These are phyloP conservation scores for Arachis hypogaea DNA, from an alignment of 306 rosid genomes.

Conservation along the genomic window DNA sequence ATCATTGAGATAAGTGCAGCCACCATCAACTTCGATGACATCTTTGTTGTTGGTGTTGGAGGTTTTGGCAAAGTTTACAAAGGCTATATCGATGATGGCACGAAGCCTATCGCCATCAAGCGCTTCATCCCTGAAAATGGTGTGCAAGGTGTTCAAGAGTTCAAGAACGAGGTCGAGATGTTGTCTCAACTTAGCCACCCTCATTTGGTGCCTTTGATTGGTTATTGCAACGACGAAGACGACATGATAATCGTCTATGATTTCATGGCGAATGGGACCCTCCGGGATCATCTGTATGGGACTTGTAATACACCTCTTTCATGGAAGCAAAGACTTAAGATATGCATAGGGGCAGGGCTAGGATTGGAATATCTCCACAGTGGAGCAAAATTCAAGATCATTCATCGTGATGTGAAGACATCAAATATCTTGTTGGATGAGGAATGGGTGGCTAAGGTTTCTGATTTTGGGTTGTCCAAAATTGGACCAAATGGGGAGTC, in stretches of 20 bases:
- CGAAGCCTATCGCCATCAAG: constrained; percentile 22
- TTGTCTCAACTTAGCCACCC: constrained; percentile 29
- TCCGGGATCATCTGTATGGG: constrained; percentile 40
- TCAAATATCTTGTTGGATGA: constrained; percentile 49
- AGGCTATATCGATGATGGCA: constrained; percentile 28
- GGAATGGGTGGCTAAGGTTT: constrained; percentile 52
- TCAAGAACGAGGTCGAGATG: constrained; percentile 34
- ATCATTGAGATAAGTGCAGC: constrained; percentile 30
- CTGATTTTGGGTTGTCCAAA: constrained; percentile 45
- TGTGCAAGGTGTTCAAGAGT: constrained; percentile 31
- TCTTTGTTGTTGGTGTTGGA: constrained; percentile 21
- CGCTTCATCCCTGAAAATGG: background rate
- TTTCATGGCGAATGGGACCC: constrained; percentile 40
- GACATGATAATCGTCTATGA: constrained; percentile 48
- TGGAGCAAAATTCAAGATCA: constrained; percentile 36
- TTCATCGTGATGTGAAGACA: constrained; percentile 60
- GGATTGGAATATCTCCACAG: constrained; percentile 52
- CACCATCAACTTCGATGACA: constrained; percentile 33
- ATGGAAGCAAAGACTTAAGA: constrained; percentile 47
- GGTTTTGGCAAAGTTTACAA: constrained; percentile 42
- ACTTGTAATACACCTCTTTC: background rate
- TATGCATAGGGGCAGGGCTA: constrained; percentile 27
- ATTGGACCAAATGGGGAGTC: constrained; percentile 1
- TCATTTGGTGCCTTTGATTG: constrained; percentile 32
- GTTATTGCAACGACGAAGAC: constrained; percentile 26